A percentile compares a stretch with the other conserved stretches of the same genome.
phyloP scores from a whole-genome alignment of 1,284 basidiomycete genomes.

The Trichosporon sp. region DNA sequence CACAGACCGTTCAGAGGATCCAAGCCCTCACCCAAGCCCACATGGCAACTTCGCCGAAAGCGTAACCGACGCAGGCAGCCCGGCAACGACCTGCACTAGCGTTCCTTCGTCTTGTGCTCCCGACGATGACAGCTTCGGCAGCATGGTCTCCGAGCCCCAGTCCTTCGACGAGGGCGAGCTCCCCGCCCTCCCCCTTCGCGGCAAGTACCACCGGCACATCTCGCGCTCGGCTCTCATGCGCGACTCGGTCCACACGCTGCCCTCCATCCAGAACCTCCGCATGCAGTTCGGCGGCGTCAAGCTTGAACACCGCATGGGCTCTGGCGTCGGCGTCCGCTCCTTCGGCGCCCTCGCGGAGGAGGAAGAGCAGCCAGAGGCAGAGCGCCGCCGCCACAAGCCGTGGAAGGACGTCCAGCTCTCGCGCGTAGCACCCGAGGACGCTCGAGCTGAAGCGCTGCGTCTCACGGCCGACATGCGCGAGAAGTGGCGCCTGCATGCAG shows the following conservation, averaged over 20 bases:
- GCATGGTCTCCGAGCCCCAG: background rate
- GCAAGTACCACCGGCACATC: constrained; percentile 37
- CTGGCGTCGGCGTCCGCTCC: constrained; percentile 33
- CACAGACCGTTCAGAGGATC: constrained; percentile 4
- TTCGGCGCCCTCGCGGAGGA: constrained; percentile 28
- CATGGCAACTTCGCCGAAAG: background rate
- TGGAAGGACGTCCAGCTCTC: constrained; percentile 43
- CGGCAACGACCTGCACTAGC: background rate
- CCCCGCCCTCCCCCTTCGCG: background rate
- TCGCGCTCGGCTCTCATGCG: constrained; percentile 45
- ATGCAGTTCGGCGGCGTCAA: constrained; percentile 37
- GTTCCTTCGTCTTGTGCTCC: background rate
- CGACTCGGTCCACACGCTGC: constrained; percentile 45
- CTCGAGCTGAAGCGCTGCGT: constrained; percentile 28
- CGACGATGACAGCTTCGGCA: constrained; percentile 2
- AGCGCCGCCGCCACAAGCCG: constrained; percentile 22
- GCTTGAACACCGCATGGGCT: constrained; percentile 35
- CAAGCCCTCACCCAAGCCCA: constrained; percentile 1
- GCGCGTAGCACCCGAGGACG: constrained; percentile 28
- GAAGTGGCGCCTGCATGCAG: constrained; percentile 7
- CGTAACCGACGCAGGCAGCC: constrained; percentile 2
- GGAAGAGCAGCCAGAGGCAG: constrained; percentile 28
- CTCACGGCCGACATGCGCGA: constrained; percentile 13
- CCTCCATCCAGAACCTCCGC: constrained; percentile 47
- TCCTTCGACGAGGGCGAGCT: background rate